Percentiles rank a stretch among this genome's conserved stretches.
These are phyloP conservation scores for Neopestalotiopsis sp. DNA, from an alignment of 2,329 filamentous ascomycete species.

Conservation along the genomic window DNA sequence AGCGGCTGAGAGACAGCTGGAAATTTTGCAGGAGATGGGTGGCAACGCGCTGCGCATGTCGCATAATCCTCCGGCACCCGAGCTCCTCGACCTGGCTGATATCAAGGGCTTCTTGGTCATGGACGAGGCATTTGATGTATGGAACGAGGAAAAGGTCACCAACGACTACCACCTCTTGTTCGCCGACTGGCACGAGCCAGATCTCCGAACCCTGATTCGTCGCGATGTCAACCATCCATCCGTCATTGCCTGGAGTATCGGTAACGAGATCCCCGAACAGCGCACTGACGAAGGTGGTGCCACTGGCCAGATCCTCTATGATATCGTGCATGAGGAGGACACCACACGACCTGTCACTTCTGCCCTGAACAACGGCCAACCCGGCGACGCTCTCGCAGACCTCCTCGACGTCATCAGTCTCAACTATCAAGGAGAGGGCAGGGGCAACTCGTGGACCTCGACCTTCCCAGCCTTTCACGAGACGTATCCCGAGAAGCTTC, in stretches of 20 bases:
- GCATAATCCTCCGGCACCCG: slow-evolving; percentile 58
- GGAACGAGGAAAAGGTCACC: slow-evolving; percentile 48
- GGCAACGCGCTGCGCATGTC: slow-evolving; percentile 54
- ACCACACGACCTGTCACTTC: slow-evolving; percentile 48
- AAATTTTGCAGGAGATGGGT: slow-evolving; percentile 55
- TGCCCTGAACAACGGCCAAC: slow-evolving; percentile 51
- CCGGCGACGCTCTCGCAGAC: slow-evolving; percentile 42
- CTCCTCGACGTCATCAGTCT: slow-evolving; percentile 54
- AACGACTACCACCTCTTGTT: slow-evolving; percentile 59
- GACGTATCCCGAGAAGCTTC: slow-evolving; percentile 51
- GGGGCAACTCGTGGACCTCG: slow-evolving; percentile 21
- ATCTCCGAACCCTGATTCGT: slow-evolving; percentile 55
- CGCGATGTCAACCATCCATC: slow-evolving; percentile 61
- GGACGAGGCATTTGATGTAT: slow-evolving; percentile 59
- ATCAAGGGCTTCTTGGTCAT: slow-evolving; percentile 54
- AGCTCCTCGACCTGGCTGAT: slow-evolving; percentile 56
- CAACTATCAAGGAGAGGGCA: slow-evolving; percentile 61
- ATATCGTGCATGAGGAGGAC: slow-evolving; percentile 52
- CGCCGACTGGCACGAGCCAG: slow-evolving; percentile 57
- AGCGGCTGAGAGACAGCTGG: slow-evolving; percentile 52
- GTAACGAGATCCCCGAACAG: slow-evolving; percentile 60
- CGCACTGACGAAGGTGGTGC: slow-evolving; percentile 35
- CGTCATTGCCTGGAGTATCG: slow-evolving; percentile 56
- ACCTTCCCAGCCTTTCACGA: slow-evolving; percentile 48
- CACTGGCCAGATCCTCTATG: slow-evolving; percentile 40